Base-by-base conservation (phyloP, 2,329 filamentous ascomycete species). In the Verticillium nubilum region DNA sequence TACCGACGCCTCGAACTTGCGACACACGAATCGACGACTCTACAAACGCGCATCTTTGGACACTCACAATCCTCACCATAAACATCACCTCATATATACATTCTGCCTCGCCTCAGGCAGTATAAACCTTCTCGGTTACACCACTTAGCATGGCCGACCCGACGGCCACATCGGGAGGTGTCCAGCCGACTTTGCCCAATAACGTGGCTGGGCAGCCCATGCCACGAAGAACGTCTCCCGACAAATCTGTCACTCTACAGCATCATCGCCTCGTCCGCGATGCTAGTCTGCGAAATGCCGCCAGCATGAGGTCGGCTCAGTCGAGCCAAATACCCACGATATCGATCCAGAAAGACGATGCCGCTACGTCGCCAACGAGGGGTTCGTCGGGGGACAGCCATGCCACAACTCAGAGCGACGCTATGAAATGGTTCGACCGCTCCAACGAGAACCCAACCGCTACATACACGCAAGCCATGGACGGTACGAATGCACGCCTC, bases 361-460 rank as follows among this genome's bases (percentile, higher is more conserved):
- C 5, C 3, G 52, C 10, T 17, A 66, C 64, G 5, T 67, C 65
- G 0, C 65, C 71, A 0, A 67, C 73, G 26, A 66, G 74, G 25
- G 72, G 80, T 31, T 83, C 80, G 0, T 82, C 81, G 0, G 78
- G 73, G 13, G 79, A 81, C 13, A 84, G 80, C 35, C 73, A 80
- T 53, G 73, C 76, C 25, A 83, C 81, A 0, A 72, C 73, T 3
- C 69, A 74, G 4, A 83, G 79, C 63, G 81, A 85, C 57, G 75
- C 81, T 0, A 80, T 75, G 35, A 76, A 71, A 35, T 86, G 83
- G 83, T 85, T 85, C 59, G 77, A 85, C 35, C 72, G 71, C 12
- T 81, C 79, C 4, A 85, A 85, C 52, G 69, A 77, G 52, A 81
- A 85, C 50, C 76, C 78, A 0, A 76, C 72, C 0, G 74, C 72